Conservation (phyloP, 2,329 filamentous ascomycete genomes). For the Leptographium galeiforme region DNA sequence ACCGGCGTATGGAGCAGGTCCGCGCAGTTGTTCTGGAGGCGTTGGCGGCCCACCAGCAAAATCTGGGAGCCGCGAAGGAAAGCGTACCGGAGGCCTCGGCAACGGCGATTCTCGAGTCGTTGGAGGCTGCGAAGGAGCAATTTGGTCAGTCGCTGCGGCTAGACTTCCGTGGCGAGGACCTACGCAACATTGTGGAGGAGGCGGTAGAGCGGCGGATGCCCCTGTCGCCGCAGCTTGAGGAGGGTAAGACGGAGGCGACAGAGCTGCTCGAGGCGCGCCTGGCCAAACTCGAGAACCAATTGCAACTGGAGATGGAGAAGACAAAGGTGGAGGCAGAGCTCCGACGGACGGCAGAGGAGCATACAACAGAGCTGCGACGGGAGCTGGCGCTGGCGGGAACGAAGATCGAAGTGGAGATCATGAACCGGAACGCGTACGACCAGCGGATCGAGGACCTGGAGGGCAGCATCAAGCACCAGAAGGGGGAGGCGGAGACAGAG, state of each 20-base stretch:
- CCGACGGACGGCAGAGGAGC: conserved; percentile 39
- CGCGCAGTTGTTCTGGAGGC: conserved; percentile 61
- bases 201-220: conserved; percentile 45
- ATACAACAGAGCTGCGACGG: conserved; percentile 36
- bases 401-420: conserved; percentile 45
- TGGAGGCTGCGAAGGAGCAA: conserved; percentile 49
- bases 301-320: conserved; percentile 33
- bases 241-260: conserved; percentile 27
- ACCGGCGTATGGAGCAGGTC: conserved; percentile 74
- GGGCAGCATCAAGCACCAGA: conserved; percentile 49
- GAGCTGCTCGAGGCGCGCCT: conserved; percentile 48
- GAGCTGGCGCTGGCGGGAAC: conserved; percentile 44
- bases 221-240: conserved; percentile 30
- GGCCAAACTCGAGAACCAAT: conserved; percentile 43
- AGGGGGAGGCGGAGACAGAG: conserved; percentile 52
- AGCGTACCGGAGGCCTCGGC: conserved; percentile 22
- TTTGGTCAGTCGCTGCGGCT: conserved; percentile 30
- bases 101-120: conserved; percentile 47
- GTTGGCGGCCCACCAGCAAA: conserved; percentile 41
- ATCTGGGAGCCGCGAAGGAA: neutral
- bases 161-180: conserved; percentile 34
- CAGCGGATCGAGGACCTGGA: conserved; percentile 57
- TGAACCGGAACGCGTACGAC: conserved; percentile 44
- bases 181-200: conserved; percentile 51
- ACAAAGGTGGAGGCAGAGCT: conserved; percentile 34